Conservation (phyloP, 2,329 filamentous ascomycete species). For the Pestalotiopsis sp. region DNA sequence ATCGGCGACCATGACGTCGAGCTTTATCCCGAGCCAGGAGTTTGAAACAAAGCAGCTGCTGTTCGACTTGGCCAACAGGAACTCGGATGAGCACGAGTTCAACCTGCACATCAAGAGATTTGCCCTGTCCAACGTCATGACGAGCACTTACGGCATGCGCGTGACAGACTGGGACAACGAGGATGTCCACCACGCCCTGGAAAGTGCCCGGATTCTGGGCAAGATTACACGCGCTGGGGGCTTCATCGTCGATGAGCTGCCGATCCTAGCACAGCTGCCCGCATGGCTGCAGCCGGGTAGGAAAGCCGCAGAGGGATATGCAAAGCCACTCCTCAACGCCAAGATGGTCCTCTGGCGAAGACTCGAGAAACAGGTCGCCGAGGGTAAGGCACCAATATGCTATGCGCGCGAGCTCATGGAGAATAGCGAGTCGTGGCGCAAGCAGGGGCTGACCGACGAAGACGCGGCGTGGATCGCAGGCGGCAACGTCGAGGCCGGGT, state of each 20-base stretch:
- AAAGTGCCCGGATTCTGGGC: slow-evolving; percentile 20
- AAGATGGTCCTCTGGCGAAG: slow-evolving; percentile 28
- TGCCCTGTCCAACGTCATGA: slow-evolving; percentile 31
- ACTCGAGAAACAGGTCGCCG: slow-evolving; percentile 20
- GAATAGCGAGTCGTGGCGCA: slow-evolving; percentile 21
- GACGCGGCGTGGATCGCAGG: slow-evolving; percentile 27
- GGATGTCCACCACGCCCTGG: slow-evolving; percentile 18
- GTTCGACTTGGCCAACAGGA: slow-evolving; percentile 39
- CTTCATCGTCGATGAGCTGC: slow-evolving; percentile 29
- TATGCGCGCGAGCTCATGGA: slow-evolving; percentile 25
- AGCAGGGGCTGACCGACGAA: slow-evolving; percentile 26
- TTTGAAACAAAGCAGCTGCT: slow-evolving; percentile 47
- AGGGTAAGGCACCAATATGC: slow-evolving; percentile 23
- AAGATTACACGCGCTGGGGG: slow-evolving; percentile 22
- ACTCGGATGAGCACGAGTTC: slow-evolving; percentile 30
- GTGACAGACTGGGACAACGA: slow-evolving; percentile 26
- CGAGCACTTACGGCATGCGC: slow-evolving; percentile 28
- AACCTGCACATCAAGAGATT: slow-evolving; percentile 32
- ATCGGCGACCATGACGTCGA: slow-evolving; percentile 36
- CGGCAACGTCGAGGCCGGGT: slow-evolving; percentile 39
- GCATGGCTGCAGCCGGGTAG: slow-evolving; percentile 26
- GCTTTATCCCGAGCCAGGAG: slow-evolving; percentile 45
- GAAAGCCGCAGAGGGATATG: slow-evolving; percentile 16
- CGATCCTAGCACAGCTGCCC: slow-evolving; percentile 24
- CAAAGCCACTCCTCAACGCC: slow-evolving; percentile 19